Conservation (phyloP, 2,329 filamentous ascomycete genomes). For the Ophiostoma ips region DNA sequence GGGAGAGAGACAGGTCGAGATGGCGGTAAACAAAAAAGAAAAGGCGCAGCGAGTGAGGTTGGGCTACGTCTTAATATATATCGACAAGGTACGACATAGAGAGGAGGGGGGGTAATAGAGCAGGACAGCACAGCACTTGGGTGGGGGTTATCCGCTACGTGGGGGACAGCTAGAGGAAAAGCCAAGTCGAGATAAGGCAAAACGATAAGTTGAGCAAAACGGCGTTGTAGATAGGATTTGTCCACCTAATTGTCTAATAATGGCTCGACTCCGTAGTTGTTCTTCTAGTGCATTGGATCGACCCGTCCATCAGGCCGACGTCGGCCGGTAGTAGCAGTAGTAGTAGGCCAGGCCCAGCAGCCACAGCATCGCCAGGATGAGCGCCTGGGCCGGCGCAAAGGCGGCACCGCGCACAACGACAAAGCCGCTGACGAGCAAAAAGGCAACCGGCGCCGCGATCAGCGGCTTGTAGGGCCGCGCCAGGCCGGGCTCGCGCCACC, state of each 20-base stretch:
- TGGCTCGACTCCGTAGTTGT: too few relatives aligned
- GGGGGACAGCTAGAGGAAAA: too few relatives aligned
- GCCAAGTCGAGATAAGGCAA: too few relatives aligned
- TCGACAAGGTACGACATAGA: too few relatives aligned
- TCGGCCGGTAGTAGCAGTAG: constrained; percentile 19
- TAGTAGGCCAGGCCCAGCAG: constrained; percentile 31
- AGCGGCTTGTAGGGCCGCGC: constrained; percentile 41
- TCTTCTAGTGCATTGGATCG: not conserved
- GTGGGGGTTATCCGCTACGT: too few relatives aligned
- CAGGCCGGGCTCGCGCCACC: constrained; percentile 40
- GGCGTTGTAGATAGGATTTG: too few relatives aligned
- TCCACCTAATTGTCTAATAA: too few relatives aligned
- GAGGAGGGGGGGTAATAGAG: too few relatives aligned
- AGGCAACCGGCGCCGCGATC: constrained; percentile 35
- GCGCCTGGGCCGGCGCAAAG: constrained; percentile 41
- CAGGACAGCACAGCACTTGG: too few relatives aligned
- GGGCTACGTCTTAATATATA: too few relatives aligned
- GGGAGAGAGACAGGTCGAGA: not conserved
- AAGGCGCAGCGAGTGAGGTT: not conserved
- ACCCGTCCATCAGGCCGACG: not conserved
- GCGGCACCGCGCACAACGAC: constrained; percentile 44
- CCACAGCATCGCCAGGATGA: constrained; percentile 38
- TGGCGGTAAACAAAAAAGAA: not conserved
- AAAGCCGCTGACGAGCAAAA: constrained; percentile 44
- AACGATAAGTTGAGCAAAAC: too few relatives aligned